Conservation (phyloP, 163 green algal species). For the Chlamydomonas reinhardtii region DNA sequence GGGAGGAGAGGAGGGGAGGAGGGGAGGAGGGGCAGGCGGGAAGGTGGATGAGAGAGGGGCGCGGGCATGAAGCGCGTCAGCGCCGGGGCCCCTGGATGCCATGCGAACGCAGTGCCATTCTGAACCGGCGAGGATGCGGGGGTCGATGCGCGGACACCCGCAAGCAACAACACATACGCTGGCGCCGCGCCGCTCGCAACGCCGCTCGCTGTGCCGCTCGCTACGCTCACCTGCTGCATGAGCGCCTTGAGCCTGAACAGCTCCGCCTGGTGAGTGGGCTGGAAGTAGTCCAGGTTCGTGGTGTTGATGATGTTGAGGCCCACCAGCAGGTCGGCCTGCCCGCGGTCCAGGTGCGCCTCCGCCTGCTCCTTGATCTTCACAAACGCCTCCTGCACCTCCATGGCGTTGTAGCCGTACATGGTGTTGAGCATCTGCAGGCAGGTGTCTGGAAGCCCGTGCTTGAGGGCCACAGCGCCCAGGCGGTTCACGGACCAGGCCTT, state of each 20-base stretch:
- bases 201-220: too few species aligned
- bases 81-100: too few species aligned
- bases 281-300: conserved; percentile 98
- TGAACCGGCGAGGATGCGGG: too few species aligned
- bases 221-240: conserved; percentile 75
- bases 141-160: too few species aligned
- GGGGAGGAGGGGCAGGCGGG: background rate
- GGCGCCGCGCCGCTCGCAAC: too few species aligned
- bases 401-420: conserved; percentile 96
- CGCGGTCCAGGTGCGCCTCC: conserved; percentile 87
- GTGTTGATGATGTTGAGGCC: conserved; percentile 94
- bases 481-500: conserved; percentile 98
- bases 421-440: conserved; percentile 92
- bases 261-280: conserved; percentile 89
- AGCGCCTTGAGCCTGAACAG: conserved; percentile 93
- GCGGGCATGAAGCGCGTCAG: too few species aligned
- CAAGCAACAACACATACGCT: too few species aligned
- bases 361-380: conserved; percentile 96
- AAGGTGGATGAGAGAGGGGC: too few species aligned
- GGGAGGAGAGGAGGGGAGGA: background rate
- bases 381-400: conserved; percentile 98
- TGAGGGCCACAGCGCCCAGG: conserved; percentile 81
- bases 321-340: conserved; percentile 69
- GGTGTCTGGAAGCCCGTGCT: conserved; percentile 75
- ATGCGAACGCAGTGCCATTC: too few species aligned